Percentiles rank a stretch among this genome's conserved stretches.
These are phyloP conservation scores for Ambrosia trifida DNA, from an alignment of 129 eudicot genomes.

Conservation along the genomic window DNA sequence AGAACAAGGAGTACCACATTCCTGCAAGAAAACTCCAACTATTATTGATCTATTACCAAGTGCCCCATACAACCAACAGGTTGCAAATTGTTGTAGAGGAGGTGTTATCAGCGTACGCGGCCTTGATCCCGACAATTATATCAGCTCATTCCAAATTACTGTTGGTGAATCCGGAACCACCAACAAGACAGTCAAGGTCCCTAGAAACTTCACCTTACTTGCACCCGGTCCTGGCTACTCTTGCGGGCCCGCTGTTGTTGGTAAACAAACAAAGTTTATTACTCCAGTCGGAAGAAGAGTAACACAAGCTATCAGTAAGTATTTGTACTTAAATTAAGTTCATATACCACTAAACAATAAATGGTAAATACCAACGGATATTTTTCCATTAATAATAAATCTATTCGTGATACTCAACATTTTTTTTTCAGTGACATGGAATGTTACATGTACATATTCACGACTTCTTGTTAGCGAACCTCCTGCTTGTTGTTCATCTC, in stretches of 20 bases:
- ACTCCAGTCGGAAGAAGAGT: conserved; percentile 70
- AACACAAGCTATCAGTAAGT: conserved; percentile 96
- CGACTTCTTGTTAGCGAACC: conserved; percentile 81
- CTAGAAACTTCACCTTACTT: conserved; percentile 73
- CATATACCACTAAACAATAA: not conserved
- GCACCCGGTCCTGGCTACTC: conserved; percentile 91
- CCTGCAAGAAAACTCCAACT: conserved; percentile 75
- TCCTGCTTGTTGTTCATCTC: not conserved
- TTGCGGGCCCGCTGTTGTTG: conserved; percentile 78
- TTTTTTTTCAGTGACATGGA: conserved; percentile 78
- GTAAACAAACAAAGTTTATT: conserved; percentile 56
- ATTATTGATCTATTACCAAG: conserved; percentile 79
- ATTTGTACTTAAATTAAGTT: not conserved
- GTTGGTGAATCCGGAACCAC: conserved; percentile 87
- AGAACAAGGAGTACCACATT: conserved; percentile 55
- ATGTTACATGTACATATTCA: conserved; percentile 83
- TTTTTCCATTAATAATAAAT: too few species aligned
- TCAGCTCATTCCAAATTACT: conserved; percentile 74
- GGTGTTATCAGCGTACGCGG: conserved; percentile 86
- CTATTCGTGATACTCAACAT: not conserved
- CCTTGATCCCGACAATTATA: conserved; percentile 64
- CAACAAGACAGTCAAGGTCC: conserved; percentile 69
- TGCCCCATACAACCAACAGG: conserved; percentile 85
- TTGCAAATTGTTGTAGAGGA: conserved; percentile 86
- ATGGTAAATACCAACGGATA: too few species aligned